Conservation (phyloP, 1,284 basidiomycete species). For the Neotropicomus parvogracilis region DNA sequence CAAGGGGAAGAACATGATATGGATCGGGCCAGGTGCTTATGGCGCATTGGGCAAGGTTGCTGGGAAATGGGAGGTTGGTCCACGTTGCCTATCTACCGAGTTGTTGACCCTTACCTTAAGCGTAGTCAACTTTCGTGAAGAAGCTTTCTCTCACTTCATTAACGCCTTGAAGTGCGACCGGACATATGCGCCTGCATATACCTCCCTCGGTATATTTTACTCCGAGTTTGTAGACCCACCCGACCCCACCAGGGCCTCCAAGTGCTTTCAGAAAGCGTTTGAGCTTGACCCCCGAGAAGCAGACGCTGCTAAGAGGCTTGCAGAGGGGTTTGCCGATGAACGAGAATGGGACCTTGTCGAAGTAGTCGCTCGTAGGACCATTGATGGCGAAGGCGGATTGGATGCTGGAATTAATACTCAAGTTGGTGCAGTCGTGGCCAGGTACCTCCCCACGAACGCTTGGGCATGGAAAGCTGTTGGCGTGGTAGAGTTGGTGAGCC, state of each 20-base stretch:
- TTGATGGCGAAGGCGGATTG: conserved; percentile 87
- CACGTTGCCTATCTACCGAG: background rate
- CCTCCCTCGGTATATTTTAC: conserved; percentile 92
- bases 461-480: conserved; percentile 99
- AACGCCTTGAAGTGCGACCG: conserved; percentile 74
- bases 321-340: conserved; percentile 88
- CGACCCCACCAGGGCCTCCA: conserved; percentile 83
- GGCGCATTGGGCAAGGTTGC: conserved; percentile 76
- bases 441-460: conserved; percentile 75
- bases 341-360: conserved; percentile 96
- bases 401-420: conserved; percentile 55
- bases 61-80: conserved; percentile 73
- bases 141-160: conserved; percentile 82
- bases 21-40: conserved; percentile 77
- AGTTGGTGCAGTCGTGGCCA: conserved; percentile 42
- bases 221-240: conserved; percentile 65
- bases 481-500: conserved; percentile 82
- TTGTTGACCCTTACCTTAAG: conserved; percentile 8
- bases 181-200: conserved; percentile 87
- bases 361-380: conserved; percentile 85
- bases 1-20: conserved; percentile 48
- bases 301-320: conserved; percentile 80
- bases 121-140: conserved; percentile 46
- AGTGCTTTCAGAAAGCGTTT: conserved; percentile 98
- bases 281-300: conserved; percentile 90